phyloP scores from a whole-genome alignment of 2,329 filamentous ascomycete species.

The Amesomyces nigricolor region DNA sequence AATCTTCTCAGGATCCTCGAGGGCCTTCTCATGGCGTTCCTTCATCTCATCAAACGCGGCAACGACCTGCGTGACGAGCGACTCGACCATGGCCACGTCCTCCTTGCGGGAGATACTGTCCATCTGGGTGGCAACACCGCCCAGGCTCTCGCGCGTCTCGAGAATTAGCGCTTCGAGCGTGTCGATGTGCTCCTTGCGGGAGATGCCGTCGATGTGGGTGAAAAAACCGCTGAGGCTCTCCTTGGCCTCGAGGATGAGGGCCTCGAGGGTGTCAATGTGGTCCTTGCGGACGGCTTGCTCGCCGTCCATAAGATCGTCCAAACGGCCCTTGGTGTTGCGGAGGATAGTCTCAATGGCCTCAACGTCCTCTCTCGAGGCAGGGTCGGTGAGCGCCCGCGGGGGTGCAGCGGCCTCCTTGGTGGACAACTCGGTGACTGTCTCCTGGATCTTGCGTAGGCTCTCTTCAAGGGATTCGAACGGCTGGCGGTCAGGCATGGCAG shows the following conservation, averaged over 20 bases:
- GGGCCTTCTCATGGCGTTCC: slow-evolving; percentile 47
- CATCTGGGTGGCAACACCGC: slow-evolving; percentile 59
- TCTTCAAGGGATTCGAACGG: slow-evolving; percentile 22
- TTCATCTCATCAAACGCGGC: slow-evolving; percentile 69
- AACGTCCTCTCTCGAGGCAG: slow-evolving; percentile 74
- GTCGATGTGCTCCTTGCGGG: slow-evolving; percentile 59
- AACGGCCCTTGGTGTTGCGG: slow-evolving; percentile 78
- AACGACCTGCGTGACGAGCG: slow-evolving; percentile 72
- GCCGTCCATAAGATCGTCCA: slow-evolving; percentile 73
- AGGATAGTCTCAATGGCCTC: slow-evolving; percentile 87
- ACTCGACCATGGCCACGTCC: slow-evolving; percentile 70
- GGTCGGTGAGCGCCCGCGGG: slow-evolving; percentile 35
- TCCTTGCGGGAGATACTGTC: slow-evolving; percentile 70
- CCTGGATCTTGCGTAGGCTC: slow-evolving; percentile 23
- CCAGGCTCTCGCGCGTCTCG: slow-evolving; percentile 69
- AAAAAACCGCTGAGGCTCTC: slow-evolving; percentile 64
- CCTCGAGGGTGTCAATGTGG: slow-evolving; percentile 61
- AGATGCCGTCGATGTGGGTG: slow-evolving; percentile 61
- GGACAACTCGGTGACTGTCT: slow-evolving; percentile 31
- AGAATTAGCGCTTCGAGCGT: slow-evolving; percentile 60
- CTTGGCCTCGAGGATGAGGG: slow-evolving; percentile 63
- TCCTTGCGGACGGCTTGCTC: slow-evolving; percentile 65
- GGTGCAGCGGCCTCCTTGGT: slow-evolving; percentile 24
- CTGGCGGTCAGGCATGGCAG: slow-evolving; percentile 16
- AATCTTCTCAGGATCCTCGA: slow-evolving; percentile 57